Evolutionary conservation across 2,329 filamentous ascomycete species (phyloP), one percentile per base, ranked within the genome.

Genomic region (Pseudogymnoascus sp.): DNA sequence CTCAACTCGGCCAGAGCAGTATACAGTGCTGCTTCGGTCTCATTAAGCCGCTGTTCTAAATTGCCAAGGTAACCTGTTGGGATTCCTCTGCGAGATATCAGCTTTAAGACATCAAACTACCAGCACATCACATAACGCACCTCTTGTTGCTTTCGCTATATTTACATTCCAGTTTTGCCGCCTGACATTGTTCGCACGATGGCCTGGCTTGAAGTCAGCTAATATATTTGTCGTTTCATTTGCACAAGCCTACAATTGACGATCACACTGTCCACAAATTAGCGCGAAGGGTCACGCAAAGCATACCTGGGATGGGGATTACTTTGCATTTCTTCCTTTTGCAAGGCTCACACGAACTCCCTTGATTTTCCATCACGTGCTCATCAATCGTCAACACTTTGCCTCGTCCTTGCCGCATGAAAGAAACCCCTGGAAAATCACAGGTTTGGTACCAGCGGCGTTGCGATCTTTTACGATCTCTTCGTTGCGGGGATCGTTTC

Each of bases 61-160:
- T 71, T 72, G 3, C 72, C 75, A 4, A 78, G 73, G 43, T 77
- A 78, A 0, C 77, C 77, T 9, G 73, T 69, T 0, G 73, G 77
- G 37, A 74, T 72, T 31, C 72, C 75, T 59, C 74, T 76, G 5
- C 38, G 9, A 5, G 2, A 23, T 12, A 25, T 18, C 16, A 31
- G 21, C 23, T 25, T 46, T 14, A 23, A 46, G 12, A 25, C 14
- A 46, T 46, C 42, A 46, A 4, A 62, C 9, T 3, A 43, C 2
- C 38, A 12, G 34, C 31, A 4, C 59, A 68, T 1, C 66, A 65
- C 14, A 56, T 28, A 1, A 66, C 65, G 7, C 68, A 75, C 65
- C 67, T 65, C 5, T 46, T 46, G 42, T 46, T 46, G 18, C 42
- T 46, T 14, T 46, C 42, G 21, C 11, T 46, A 18, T 46, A 46